Percentiles rank a stretch among this genome's conserved stretches.
These are phyloP conservation scores for Thelephora terrestris DNA, from an alignment of 1,284 basidiomycete species.

Conservation along the genomic window DNA sequence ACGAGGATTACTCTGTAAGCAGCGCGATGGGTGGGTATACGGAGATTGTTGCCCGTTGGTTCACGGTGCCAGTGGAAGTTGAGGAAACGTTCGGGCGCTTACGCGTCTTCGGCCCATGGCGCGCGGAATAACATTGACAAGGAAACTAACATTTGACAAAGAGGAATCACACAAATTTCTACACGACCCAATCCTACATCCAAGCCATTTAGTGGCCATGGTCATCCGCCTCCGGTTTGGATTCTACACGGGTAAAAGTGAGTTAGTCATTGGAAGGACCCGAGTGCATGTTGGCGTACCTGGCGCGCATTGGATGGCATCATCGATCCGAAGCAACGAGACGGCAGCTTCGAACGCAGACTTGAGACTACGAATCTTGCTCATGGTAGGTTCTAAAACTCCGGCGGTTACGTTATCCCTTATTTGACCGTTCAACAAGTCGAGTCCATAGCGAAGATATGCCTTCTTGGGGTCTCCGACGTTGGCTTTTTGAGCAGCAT, in stretches of 20 bases:
- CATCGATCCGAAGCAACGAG: conserved; percentile 91
- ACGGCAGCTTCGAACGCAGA: conserved; percentile 96
- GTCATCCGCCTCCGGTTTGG: conserved; percentile 46
- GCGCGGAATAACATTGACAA: neutral
- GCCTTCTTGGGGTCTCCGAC: conserved; percentile 90
- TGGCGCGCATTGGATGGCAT: conserved; percentile 80
- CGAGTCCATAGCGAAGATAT: conserved; percentile 92
- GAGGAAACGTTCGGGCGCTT: neutral
- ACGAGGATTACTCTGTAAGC: neutral
- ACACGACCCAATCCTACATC: neutral
- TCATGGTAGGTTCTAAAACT: conserved; percentile 92
- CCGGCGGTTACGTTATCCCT: conserved; percentile 93
- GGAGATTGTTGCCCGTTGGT: too few relatives aligned
- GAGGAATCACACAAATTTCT: neutral
- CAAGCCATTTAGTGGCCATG: conserved; percentile 20
- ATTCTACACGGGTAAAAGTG: conserved; percentile 36
- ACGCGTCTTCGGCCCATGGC: neutral
- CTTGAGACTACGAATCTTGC: conserved; percentile 96
- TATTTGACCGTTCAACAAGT: conserved; percentile 90
- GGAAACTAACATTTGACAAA: neutral
- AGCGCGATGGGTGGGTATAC: neutral
- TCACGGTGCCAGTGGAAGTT: neutral
- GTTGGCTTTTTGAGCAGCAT: conserved; percentile 89
- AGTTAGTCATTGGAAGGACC: conserved; percentile 12
- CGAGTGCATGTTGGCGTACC: conserved; percentile 39